Conservation (phyloP, 805 yeast species). For the Lipomyces yamanashiensis region DNA sequence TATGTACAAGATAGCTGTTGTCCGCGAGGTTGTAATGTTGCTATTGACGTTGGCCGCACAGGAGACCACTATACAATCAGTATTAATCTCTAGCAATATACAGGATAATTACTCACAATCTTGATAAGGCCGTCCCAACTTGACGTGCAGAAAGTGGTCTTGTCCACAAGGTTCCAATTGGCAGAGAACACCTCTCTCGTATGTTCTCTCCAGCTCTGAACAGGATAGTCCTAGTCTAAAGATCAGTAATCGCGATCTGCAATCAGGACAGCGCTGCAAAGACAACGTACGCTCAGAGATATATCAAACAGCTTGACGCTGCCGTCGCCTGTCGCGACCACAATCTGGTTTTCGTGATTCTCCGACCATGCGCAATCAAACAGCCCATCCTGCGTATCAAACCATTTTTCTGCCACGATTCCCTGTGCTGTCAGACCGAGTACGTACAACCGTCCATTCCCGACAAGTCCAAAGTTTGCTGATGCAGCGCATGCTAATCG, state of each 20-base stretch:
- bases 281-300: slow-evolving; percentile 43
- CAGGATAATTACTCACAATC: slow-evolving; percentile 43
- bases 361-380: slow-evolving; percentile 92
- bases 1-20: slow-evolving; percentile 38
- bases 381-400: slow-evolving; percentile 92
- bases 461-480: slow-evolving; percentile 91
- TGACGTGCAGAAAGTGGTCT: slow-evolving; percentile 69
- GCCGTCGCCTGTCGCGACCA: slow-evolving; percentile 90
- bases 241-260: not conserved
- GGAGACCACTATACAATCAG: slow-evolving; percentile 61
- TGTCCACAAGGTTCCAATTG: slow-evolving; percentile 73
- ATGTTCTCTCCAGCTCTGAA: slow-evolving; percentile 78
- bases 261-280: not conserved
- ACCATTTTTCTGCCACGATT: slow-evolving; percentile 48
- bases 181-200: slow-evolving; percentile 72
- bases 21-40: slow-evolving; percentile 51
- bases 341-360: slow-evolving; percentile 80
- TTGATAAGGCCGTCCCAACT: slow-evolving; percentile 94
- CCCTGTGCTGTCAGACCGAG: slow-evolving; percentile 74
- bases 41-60: slow-evolving; percentile 59
- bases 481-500: slow-evolving; percentile 88
- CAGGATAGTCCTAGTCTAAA: slow-evolving; percentile 59
- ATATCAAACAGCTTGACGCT: slow-evolving; percentile 79
- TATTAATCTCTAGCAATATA: not conserved
- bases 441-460: slow-evolving; percentile 82